Conservation (phyloP, 2,329 filamentous ascomycete species). For the Thielaviopsis euricoi region DNA sequence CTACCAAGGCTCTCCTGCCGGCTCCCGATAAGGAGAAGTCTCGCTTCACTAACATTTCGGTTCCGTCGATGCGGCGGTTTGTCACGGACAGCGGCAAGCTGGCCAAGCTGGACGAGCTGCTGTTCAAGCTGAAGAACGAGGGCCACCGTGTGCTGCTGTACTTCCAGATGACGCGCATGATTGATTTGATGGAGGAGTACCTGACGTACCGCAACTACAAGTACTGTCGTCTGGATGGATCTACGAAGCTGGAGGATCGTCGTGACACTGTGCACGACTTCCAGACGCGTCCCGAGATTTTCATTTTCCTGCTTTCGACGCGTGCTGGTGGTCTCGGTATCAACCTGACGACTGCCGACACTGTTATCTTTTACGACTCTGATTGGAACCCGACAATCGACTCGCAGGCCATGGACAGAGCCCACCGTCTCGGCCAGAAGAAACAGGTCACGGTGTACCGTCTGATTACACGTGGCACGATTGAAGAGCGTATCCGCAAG, state of each 20-base stretch:
- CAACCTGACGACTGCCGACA: slow-evolving; percentile 90
- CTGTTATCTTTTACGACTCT: slow-evolving; percentile 98
- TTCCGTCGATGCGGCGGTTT: slow-evolving; percentile 93
- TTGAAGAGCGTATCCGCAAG: slow-evolving; percentile 95
- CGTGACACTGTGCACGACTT: slow-evolving; percentile 94
- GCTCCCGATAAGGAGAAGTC: slow-evolving; percentile 64
- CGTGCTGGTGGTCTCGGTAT: slow-evolving; percentile 96
- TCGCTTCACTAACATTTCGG: slow-evolving; percentile 76
- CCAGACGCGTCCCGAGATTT: slow-evolving; percentile 86
- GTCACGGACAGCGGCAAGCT: slow-evolving; percentile 96
- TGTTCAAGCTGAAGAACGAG: slow-evolving; percentile 79
- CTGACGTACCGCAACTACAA: slow-evolving; percentile 98
- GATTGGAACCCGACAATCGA: slow-evolving; percentile 99
- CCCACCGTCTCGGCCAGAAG: slow-evolving; percentile 92
- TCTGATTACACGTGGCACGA: slow-evolving; percentile 89
- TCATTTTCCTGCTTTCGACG: slow-evolving; percentile 90
- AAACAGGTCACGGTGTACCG: slow-evolving; percentile 93
- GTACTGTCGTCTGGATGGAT: slow-evolving; percentile 90
- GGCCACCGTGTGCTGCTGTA: slow-evolving; percentile 90
- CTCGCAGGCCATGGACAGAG: slow-evolving; percentile 96
- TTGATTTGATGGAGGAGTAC: slow-evolving; percentile 98
- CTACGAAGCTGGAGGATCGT: slow-evolving; percentile 91
- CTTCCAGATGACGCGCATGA: slow-evolving; percentile 99
- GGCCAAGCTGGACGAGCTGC: slow-evolving; percentile 71
- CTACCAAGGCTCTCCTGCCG: slow-evolving; percentile 52